Conservation (phyloP, 2,329 filamentous ascomycete genomes). For the Cladophialophora exuberans region DNA sequence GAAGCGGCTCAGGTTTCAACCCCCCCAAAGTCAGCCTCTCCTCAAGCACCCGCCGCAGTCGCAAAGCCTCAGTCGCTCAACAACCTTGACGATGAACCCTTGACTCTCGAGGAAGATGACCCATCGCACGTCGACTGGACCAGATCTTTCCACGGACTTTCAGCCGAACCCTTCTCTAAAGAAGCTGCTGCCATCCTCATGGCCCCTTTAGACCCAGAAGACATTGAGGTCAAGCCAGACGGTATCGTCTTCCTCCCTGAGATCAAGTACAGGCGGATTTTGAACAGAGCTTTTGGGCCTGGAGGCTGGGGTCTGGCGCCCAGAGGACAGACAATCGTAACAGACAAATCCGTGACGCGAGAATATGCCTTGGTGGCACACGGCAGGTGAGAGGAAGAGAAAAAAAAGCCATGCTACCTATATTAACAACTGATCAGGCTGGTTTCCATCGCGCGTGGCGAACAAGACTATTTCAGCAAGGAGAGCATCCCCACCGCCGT, state of each 20-base stretch:
- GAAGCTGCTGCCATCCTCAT: slow-evolving; percentile 72
- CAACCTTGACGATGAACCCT: slow-evolving; percentile 46
- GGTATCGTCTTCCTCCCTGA: slow-evolving; percentile 95
- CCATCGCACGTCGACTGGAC: slow-evolving; percentile 73
- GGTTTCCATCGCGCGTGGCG: slow-evolving; percentile 88
- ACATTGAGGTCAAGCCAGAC: slow-evolving; percentile 97
- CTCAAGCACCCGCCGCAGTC: slow-evolving; percentile 19
- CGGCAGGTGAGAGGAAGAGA: slow-evolving; percentile 68
- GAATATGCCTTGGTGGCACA: slow-evolving; percentile 91
- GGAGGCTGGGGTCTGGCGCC: slow-evolving; percentile 95
- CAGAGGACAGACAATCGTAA: slow-evolving; percentile 80
- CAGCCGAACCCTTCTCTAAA: slow-evolving; percentile 68
- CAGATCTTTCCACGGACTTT: slow-evolving; percentile 79
- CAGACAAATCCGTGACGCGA: slow-evolving; percentile 77
- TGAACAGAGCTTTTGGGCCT: slow-evolving; percentile 90
- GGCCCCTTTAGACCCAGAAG: slow-evolving; percentile 66
- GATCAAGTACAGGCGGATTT: slow-evolving; percentile 92
- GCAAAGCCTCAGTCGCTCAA: slow-evolving; percentile 15
- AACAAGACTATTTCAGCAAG: slow-evolving; percentile 88
- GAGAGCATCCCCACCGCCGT: slow-evolving; percentile 92
- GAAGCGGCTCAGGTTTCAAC: slow-evolving; percentile 11
- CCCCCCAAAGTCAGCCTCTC: slow-evolving; percentile 6
- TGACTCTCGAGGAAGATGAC: slow-evolving; percentile 51
- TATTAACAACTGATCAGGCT: slow-evolving; percentile 59
- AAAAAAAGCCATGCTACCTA: neutral